Percentiles rank a stretch among this genome's conserved stretches.
phyloP scores from a whole-genome alignment of 345 rosid genomes.

The Eutrema heterophyllum region DNA sequence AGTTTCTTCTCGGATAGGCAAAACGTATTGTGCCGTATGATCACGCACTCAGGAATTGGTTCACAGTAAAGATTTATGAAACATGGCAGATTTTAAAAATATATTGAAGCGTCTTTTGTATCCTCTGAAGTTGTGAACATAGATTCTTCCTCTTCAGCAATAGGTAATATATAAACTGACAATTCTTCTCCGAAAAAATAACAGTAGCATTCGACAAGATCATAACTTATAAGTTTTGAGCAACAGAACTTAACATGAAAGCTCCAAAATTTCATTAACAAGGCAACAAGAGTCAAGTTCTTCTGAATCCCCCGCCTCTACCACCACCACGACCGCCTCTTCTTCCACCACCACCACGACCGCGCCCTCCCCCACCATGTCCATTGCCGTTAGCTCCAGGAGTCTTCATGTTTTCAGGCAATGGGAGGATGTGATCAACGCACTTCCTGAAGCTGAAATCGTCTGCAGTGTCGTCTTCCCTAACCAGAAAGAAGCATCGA shows the following conservation, averaged over 20 bases:
- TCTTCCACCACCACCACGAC: constrained; percentile 46
- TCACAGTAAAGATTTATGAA: too few species aligned
- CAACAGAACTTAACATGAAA: constrained; percentile 8
- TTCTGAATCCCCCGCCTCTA: constrained; percentile 41
- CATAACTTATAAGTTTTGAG: neutral
- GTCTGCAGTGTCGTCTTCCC: constrained; percentile 64
- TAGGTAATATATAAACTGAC: constrained; percentile 2
- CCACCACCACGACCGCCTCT: constrained; percentile 53
- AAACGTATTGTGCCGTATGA: neutral
- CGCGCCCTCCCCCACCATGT: constrained; percentile 38
- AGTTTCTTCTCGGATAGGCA: neutral
- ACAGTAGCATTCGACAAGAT: neutral
- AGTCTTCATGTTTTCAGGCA: constrained; percentile 80
- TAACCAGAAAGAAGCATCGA: constrained; percentile 71
- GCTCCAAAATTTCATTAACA: neutral
- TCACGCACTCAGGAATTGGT: neutral
- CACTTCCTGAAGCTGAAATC: constrained; percentile 99
- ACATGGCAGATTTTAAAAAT: too few species aligned
- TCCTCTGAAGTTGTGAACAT: neutral
- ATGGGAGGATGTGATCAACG: constrained; percentile 75
- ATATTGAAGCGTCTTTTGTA: neutral
- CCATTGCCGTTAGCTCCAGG: constrained; percentile 41
- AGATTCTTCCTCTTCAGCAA: neutral
- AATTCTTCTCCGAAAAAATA: constrained; percentile 1
- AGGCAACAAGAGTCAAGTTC: neutral